Conservation (phyloP, 345 rosid genomes). For the Hibiscus mutabilis region DNA sequence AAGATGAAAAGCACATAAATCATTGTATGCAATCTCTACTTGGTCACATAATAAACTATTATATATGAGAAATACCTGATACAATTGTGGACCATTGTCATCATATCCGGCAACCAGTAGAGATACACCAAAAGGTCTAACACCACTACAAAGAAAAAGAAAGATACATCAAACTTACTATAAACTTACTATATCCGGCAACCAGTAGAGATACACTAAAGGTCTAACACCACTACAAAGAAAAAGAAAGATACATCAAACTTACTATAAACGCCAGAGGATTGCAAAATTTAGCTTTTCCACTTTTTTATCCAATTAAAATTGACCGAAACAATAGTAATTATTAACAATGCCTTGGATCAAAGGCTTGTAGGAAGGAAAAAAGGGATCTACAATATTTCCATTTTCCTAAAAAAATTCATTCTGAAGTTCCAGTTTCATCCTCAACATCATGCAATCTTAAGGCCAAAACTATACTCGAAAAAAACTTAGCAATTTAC, state of each 20-base stretch:
- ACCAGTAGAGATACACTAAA: constrained; percentile 88
- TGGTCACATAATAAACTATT: background rate
- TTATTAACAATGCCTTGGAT: background rate
- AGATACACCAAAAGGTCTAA: constrained; percentile 94
- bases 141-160: constrained; percentile 49
- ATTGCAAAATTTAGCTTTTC: background rate
- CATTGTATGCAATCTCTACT: background rate
- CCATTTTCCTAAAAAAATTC: background rate
- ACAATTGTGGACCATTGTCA: constrained; percentile 90
- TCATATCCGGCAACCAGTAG: constrained; percentile 85
- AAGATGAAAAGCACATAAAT: background rate
- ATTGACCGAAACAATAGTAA: background rate
- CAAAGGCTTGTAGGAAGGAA: background rate
- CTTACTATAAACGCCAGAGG: background rate
- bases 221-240: constrained; percentile 81
- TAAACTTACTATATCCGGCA: constrained; percentile 42
- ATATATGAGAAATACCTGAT: constrained; percentile 51
- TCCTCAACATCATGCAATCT: background rate
- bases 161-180: background rate
- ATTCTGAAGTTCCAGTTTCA: background rate
- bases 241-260: background rate
- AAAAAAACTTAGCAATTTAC: background rate
- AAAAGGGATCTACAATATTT: background rate
- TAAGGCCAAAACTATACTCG: background rate
- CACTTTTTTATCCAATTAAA: background rate